Evolutionary conservation across 192 early-diverging fungal genomes (phyloP), one percentile per base, ranked within the genome.

Genomic region (Phycomyces blakesleeanus): DNA sequence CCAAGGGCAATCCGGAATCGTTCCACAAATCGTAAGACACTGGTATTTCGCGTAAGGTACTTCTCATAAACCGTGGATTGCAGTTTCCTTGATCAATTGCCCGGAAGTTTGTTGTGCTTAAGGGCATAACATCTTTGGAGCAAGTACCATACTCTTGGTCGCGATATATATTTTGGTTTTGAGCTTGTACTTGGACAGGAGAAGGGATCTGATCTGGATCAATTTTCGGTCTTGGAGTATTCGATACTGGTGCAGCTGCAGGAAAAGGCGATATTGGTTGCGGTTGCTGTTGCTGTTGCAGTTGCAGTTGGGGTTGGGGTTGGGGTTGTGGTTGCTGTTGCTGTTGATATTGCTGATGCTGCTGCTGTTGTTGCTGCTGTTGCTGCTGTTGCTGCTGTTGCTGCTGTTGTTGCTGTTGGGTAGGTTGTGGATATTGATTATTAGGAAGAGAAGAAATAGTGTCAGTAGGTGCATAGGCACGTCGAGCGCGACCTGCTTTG

Each of bases 181-280:
- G 70, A 55, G 87, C 84, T 59, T 95, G 93, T 37, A 95, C 93
- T 21, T 80, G 76, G 10, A 93, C 81, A 21, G 96, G 95, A 20
- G 89, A 87, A 16, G 97, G 97, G 57, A 99, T 92, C 64, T 95
- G 91, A 77, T 93, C 89, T 2, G 96, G 95, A 68, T 99, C 93
- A 54, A 99, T 99, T 16, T 84, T 82, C 22, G 88, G 63, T 57
- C 78, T 78, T 74, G 78, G 22, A 5, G 26, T 27, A 49, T 7
- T 34, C 7, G 29, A 34, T 5, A 34, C 7, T 7, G 29, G 29
- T 2, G 29, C 29, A 34, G 3, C 29, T 7, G 7, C 7, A 34
- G 29, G 29, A 34, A 7, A 34, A n/a, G 44, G 44, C 11, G 12
- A 3, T 11, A 47, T 47, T 47, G 44, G 24, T 25, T 18, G 24